A percentile compares a stretch with the other conserved stretches of the same genome.
Evolutionary conservation across 2,329 filamentous ascomycete genomes (phyloP).

Genomic region (Colletotrichum sojae): DNA sequence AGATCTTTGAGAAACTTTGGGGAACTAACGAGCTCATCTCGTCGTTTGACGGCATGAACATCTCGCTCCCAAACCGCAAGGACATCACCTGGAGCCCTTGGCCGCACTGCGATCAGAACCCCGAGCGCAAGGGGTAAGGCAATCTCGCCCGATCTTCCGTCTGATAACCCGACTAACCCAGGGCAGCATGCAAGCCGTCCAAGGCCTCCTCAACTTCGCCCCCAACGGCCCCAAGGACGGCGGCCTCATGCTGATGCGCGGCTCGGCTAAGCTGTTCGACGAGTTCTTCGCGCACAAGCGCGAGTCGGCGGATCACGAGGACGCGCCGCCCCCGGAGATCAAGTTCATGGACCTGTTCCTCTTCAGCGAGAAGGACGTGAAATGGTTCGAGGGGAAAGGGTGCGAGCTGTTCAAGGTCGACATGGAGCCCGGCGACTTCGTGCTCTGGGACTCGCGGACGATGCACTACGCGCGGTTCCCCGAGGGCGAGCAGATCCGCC

Average conservation of each 20-base stretch:
- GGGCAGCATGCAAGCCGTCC: conserved; percentile 51
- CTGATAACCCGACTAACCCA: neutral
- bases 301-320: conserved; percentile 46
- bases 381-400: conserved; percentile 42
- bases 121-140: conserved; percentile 53
- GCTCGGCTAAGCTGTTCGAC: conserved; percentile 56
- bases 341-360: conserved; percentile 57
- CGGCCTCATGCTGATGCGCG: conserved; percentile 60
- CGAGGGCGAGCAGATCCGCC: conserved; percentile 52
- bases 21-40: conserved; percentile 46
- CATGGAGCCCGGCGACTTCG: conserved; percentile 44
- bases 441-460: conserved; percentile 53
- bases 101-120: conserved; percentile 62
- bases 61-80: conserved; percentile 57
- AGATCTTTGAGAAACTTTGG: conserved; percentile 59
- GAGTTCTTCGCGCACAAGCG: conserved; percentile 59
- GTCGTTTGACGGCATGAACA: conserved; percentile 54
- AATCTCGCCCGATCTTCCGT: too few species aligned
- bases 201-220: conserved; percentile 60
- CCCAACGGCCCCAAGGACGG: conserved; percentile 62
- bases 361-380: conserved; percentile 55
- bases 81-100: conserved; percentile 56
- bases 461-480: conserved; percentile 48
- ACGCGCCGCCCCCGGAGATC: conserved; percentile 49
- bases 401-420: conserved; percentile 42